Base-by-base conservation (phyloP, 139 green algal species). In the Chlorella sp. region DNA sequence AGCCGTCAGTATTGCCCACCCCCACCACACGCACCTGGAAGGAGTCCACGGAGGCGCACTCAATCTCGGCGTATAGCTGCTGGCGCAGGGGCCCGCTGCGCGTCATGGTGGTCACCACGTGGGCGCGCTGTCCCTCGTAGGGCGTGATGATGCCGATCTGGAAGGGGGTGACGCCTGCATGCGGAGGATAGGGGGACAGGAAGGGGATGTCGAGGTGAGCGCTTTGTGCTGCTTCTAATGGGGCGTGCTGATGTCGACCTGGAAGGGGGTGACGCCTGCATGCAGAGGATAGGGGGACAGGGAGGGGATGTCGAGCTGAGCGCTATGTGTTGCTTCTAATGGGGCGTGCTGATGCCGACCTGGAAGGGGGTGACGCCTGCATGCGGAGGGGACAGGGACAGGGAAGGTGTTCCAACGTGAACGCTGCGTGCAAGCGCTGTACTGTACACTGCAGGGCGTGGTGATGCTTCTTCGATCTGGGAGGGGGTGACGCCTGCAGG, bases 71-170 rank as follows among this genome's bases (percentile, higher is more conserved):
- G 94, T 99, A 99, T 87, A 99, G 94, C 71, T 96, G 89, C 92
- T 98, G 95, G 26, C 94, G 88, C 86, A 98, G 91, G 16, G 96
- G 92, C 0, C 98, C 98, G 48, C 93, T 91, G 42, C 97, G 94
- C 40, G 94, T 85, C 95, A 99, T 98, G 85, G 92, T 85, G n/a
- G 88, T 94, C 28, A 98, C 93, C 16, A 98, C 93, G 90, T 99
- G 97, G 11, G 97, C 97, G 4, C 98, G 94, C 92, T 99, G 98
- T 16, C 98, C 98, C 94, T 99, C 98, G 90, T 99, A 99, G 24
- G 98, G 98, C 0, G 98, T 99, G 93, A 99, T 99, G 37, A 99
- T 96, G 60, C 98, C 98, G 40, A 99, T 98, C 93, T 99, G 95
- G 1, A 83, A 68, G 1, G 97, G 96, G 34, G 85, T 89, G 34